Percentiles rank a stretch among this genome's conserved stretches.
Evolutionary conservation across 2,329 filamentous ascomycete genomes (phyloP).

Genomic region (Botryotinia convoluta): DNA sequence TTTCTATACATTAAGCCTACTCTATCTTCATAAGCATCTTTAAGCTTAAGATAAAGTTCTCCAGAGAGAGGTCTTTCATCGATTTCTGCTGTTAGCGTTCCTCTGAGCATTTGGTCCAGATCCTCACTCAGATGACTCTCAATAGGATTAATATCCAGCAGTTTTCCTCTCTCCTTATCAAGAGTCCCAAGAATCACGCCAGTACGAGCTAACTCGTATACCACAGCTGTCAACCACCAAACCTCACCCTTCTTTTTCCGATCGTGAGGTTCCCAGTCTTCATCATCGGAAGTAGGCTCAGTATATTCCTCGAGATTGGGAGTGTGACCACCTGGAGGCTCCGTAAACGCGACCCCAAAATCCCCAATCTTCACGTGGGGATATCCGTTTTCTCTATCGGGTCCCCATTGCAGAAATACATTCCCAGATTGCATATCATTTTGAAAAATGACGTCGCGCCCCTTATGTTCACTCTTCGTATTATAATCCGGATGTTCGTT

Average conservation of each 20-base stretch:
- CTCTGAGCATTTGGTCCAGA: neutral
- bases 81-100: neutral
- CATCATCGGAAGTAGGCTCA: neutral
- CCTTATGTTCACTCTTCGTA: neutral
- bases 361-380: slow-evolving; percentile 12
- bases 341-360: neutral
- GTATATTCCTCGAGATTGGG: neutral
- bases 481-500: slow-evolving; percentile 17
- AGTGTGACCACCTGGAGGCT: neutral
- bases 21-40: neutral
- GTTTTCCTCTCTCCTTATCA: neutral
- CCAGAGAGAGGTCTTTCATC: neutral
- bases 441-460: neutral
- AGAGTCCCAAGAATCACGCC: neutral
- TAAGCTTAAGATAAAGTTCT: neutral
- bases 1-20: neutral
- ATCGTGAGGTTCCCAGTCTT: neutral
- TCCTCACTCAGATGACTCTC: neutral
- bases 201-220: neutral
- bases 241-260: neutral
- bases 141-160: neutral
- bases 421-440: neutral
- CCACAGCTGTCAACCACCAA: neutral
- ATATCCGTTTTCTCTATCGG: neutral
- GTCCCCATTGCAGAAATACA: slow-evolving; percentile 10